phyloP scores from a whole-genome alignment of 2,329 filamentous ascomycete genomes.

The Thelonectria rubi region DNA sequence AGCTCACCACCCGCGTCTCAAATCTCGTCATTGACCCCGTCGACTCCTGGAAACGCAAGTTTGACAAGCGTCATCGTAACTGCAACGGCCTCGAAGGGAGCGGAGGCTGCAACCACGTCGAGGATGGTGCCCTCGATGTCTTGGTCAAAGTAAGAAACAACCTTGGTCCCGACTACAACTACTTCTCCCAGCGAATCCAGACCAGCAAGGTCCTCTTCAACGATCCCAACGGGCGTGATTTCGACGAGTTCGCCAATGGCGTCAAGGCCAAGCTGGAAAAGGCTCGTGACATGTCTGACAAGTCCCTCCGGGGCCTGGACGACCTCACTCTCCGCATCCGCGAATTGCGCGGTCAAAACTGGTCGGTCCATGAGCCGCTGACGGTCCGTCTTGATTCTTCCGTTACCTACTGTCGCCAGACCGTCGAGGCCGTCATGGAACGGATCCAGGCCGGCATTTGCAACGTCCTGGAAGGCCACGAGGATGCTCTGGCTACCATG shows the following conservation, averaged over 20 bases:
- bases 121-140: constrained; percentile 57
- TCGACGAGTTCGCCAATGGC: constrained; percentile 53
- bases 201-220: constrained; percentile 58
- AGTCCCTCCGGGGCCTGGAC: constrained; percentile 51
- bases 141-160: constrained; percentile 59
- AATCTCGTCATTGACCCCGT: constrained; percentile 54
- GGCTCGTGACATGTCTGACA: constrained; percentile 54
- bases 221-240: constrained; percentile 53
- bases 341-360: constrained; percentile 56
- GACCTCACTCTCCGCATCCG: constrained; percentile 60
- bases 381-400: constrained; percentile 54
- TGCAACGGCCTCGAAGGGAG: constrained; percentile 50
- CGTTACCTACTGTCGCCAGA: constrained; percentile 54
- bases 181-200: constrained; percentile 54
- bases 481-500: constrained; percentile 56
- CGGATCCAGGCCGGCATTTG: constrained; percentile 61
- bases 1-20: constrained; percentile 56
- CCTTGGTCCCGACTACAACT: constrained; percentile 57
- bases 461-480: constrained; percentile 58
- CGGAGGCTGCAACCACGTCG: constrained; percentile 51
- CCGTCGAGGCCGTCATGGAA: constrained; percentile 59
- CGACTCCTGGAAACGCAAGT: constrained; percentile 51
- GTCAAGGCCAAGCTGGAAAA: constrained; percentile 50
- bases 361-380: constrained; percentile 58
- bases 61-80: constrained; percentile 51